Conservation (phyloP, 495 filamentous ascomycete genomes). For the Talaromyces thailandensis region DNA sequence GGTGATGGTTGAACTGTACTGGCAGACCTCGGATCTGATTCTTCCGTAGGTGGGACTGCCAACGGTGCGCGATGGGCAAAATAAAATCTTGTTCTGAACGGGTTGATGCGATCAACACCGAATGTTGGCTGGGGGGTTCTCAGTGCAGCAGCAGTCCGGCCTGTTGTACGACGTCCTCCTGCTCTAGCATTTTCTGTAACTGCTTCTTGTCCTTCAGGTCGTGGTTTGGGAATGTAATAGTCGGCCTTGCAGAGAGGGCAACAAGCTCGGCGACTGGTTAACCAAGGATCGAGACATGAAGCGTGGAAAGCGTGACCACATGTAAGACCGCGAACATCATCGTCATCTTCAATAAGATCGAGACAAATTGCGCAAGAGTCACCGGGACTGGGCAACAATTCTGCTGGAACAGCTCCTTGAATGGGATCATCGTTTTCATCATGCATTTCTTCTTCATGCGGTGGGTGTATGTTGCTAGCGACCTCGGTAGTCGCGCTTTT, state of each 20-base stretch:
- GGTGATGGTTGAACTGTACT: background rate
- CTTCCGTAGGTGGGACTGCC: background rate
- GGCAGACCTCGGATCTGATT: background rate
- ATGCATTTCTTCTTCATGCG: constrained; percentile 30
- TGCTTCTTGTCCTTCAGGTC: constrained; percentile 41
- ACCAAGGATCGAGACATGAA: constrained; percentile 89
- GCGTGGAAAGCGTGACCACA: constrained; percentile 97
- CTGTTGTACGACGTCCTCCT: constrained; percentile 15
- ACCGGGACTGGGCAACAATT: constrained; percentile 76
- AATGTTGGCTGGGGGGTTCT: constrained; percentile 17
- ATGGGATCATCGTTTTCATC: constrained; percentile 84
- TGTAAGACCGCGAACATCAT: constrained; percentile 87
- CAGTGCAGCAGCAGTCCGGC: constrained; percentile 6
- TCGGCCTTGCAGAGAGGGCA: constrained; percentile 97
- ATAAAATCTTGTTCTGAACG: constrained; percentile 7
- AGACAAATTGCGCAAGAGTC: constrained; percentile 97
- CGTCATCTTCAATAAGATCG: constrained; percentile 86
- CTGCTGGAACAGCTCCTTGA: constrained; percentile 68
- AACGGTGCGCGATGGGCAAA: background rate
- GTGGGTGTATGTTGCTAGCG: background rate
- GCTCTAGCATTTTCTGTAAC: constrained; percentile 18
- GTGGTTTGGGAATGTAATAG: constrained; percentile 87
- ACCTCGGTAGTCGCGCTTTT: background rate
- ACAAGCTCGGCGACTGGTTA: constrained; percentile 85
- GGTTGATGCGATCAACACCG: constrained; percentile 14